phyloP scores from a whole-genome alignment of 2,329 filamentous ascomycete genomes.

The Fusarium brachygibbosum region DNA sequence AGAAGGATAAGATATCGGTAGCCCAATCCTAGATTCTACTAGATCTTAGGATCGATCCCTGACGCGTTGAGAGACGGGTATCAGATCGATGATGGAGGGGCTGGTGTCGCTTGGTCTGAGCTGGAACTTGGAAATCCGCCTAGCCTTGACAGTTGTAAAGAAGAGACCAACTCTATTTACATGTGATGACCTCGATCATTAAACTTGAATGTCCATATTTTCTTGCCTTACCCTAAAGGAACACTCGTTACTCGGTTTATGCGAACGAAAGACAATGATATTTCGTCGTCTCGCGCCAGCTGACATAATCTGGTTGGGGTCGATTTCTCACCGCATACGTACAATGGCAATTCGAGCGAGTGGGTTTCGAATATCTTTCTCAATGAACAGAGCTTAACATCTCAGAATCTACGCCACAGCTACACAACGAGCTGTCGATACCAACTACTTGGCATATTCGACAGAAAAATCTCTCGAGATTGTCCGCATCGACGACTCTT shows the following conservation, averaged over 20 bases:
- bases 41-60: slow-evolving; percentile 22
- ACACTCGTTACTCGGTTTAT: slow-evolving; percentile 4
- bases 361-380: slow-evolving; percentile 12
- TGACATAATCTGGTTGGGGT: slow-evolving; percentile 42
- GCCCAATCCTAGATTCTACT: slow-evolving; percentile 10
- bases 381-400: background rate
- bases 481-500: slow-evolving; percentile 6
- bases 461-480: background rate
- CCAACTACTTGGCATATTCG: background rate
- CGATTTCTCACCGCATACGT: slow-evolving; percentile 36
- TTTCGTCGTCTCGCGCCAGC: slow-evolving; percentile 15
- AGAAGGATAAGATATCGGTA: background rate
- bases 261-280: slow-evolving; percentile 1
- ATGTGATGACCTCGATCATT: slow-evolving; percentile 25
- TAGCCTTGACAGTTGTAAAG: slow-evolving; percentile 8
- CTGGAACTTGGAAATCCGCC: slow-evolving; percentile 8
- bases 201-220: background rate
- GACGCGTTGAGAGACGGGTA: slow-evolving; percentile 29
- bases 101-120: slow-evolving; percentile 11
- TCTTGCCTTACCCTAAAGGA: background rate
- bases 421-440: background rate
- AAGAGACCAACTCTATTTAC: slow-evolving; percentile 11
- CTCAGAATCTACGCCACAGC: slow-evolving; percentile 3
- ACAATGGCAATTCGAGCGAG: slow-evolving; percentile 10
- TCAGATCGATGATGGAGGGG: slow-evolving; percentile 43